Base-by-base conservation (phyloP, 23 red algal species). In the Gracilaria domingensis region DNA sequence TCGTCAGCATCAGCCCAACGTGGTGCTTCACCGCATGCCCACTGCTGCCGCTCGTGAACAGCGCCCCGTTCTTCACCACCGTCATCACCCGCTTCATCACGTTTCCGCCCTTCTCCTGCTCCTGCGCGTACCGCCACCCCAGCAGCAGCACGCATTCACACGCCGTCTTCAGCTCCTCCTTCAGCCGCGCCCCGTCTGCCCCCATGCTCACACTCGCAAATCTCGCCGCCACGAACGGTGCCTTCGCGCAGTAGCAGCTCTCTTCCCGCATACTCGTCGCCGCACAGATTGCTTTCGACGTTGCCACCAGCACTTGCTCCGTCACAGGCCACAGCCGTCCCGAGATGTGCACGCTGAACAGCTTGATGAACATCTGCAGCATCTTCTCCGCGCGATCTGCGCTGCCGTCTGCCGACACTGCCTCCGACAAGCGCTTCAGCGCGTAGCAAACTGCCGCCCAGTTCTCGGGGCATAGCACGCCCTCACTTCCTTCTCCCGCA, bases 31-130 rank as follows among this genome's bases (percentile, higher is more conserved):
- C 67, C 12, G 57, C 71, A 35, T 69, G 29, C 47, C 16, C 44
- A 44, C 32, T 23, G 35, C 24, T 21, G 12, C 20, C 34, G 8
- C 26, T 54, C 26, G 76, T 81, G 26, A 89, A 60, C 50, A 12
- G 18, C 6, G 71, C 62, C 5, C 51, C 85, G 33, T 42, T 79
- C 71, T 65, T 75, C n/a, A 89, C 51, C 23, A 89, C 85, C 21
- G 8, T 71, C 85, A 79, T 89, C 13, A 58, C 74, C 44, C 85
- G 37, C 38, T 89, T 89, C 85, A 89, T 89, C 39, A 39, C 67
- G 39, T 79, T 89, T 61, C 85, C 85, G 23, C 32, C 85, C 26
- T 70, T 69, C 32, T 89, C 24, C 38, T 24, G 44, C 32, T 89
- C 24, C 38, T 24, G 44, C 40, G 53, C 67, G 33, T 73, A 89